Base-by-base conservation (phyloP, 2,329 filamentous ascomycete genomes). In the Aaosphaeria pasadenensis region DNA sequence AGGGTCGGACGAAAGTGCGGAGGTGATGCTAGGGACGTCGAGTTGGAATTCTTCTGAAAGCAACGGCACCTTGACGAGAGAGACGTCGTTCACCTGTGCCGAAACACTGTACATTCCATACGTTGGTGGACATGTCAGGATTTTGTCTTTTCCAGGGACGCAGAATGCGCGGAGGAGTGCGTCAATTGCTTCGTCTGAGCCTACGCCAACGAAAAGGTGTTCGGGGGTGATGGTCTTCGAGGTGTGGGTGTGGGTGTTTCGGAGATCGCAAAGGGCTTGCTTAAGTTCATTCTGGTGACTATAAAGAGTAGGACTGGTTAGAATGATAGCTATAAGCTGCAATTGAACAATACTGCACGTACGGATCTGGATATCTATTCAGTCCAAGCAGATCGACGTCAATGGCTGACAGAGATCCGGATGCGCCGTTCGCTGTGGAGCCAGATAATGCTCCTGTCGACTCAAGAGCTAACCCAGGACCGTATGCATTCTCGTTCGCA, bases 81-180 rank as follows among this genome's bases (percentile, higher is more conserved):
- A 80, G 17, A 99, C 79, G 65, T 97, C 94, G 75, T 99, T 99
- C 58, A 96, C 87, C 67, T 95, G 88, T 1, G 94, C 94, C 5
- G 89, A 95, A 13, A 99, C 94, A 42, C 84, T 79, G 77, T 99
- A 99, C 94, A 99, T 99, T 74, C 94, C 94, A 70, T 99, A 99
- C 1, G 94, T 99, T 1, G 94, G 94, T 13, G 94, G 94, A 66
- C 92, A 97, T 39, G 90, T 92, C 33, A 99, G 81, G 66, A 99
- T 95, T 66, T 88, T 90, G 73, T 99, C 94, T 56, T 80, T 80
- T 41, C 87, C 89, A 1, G 94, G 94, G 1, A 84, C 76, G 74
- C 94, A 99, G 77, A 99, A 99, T 72, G 89, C 94, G 45, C 94
- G 87, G 50, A 99, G 81, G 38, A 99, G 81, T 5, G 89, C 90